Evolutionary conservation across 129 eudicot species (phyloP).

Genomic region (Oenanthe sinensis): DNA sequence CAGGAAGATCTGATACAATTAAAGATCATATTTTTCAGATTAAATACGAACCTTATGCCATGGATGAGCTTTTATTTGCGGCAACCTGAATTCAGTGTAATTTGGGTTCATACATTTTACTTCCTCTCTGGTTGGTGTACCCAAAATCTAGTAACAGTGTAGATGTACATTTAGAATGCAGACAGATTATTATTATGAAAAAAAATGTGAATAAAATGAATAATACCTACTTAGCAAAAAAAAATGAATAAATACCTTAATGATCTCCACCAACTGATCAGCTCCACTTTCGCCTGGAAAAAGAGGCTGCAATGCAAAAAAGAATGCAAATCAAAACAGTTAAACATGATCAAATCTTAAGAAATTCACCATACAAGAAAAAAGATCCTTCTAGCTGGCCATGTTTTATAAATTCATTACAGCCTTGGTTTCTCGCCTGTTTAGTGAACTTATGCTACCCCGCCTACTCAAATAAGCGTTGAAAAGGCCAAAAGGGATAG

Average conservation of each 20-base stretch:
- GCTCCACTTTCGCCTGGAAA: slow-evolving; percentile 99
- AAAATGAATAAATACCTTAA: slow-evolving; percentile 42
- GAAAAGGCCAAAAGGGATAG: background rate
- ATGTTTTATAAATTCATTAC: background rate
- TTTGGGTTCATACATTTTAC: slow-evolving; percentile 98
- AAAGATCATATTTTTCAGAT: background rate
- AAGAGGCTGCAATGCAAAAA: slow-evolving; percentile 54
- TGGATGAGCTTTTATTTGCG: slow-evolving; percentile 97
- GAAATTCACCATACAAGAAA: background rate
- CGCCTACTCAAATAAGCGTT: background rate
- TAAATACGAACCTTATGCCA: slow-evolving; percentile 82
- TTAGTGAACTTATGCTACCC: background rate
- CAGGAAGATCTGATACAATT: background rate
- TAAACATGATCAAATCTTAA: background rate
- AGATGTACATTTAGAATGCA: background rate
- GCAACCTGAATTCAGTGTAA: slow-evolving; percentile 89
- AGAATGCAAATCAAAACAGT: slow-evolving; percentile 11
- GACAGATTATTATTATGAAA: background rate
- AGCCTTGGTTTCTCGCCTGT: background rate
- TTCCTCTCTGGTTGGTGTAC: slow-evolving; percentile 97
- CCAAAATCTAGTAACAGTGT: slow-evolving; percentile 47
- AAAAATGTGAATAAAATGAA: background rate
- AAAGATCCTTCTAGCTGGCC: background rate
- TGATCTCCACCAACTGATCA: slow-evolving; percentile 92
- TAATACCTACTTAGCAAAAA: background rate